Evolutionary conservation across 2,329 filamentous ascomycete species (phyloP), one percentile per base, ranked within the genome.

Genomic region (Berkeleyomyces basicola): DNA sequence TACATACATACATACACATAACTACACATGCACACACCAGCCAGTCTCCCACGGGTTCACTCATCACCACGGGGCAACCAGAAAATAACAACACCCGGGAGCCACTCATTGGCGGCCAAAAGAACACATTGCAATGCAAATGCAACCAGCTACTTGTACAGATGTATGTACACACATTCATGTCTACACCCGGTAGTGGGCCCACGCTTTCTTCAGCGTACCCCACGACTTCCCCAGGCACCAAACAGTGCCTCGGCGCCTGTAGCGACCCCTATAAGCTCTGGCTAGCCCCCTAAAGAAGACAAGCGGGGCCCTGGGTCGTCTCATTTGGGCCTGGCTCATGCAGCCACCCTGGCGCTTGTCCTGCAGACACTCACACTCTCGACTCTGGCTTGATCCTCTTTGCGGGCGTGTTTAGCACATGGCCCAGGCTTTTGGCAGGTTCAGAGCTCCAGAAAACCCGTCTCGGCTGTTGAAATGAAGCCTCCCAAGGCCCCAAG

Each of bases 351-450:
- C 23, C 23, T 23, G 23, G 23, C 23, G 23, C 23, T 23, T 23
- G 23, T 23, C 23, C 23, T 23, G 23, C 23, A 23, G 23, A 23
- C 23, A 23, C 23, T 23, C 23, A 23, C 23, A 23, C 23, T 23
- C 23, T 23, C 23, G 23, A 23, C 23, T 23, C 23, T 23, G 23
- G 23, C 23, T 23, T 23, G 23, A 23, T 23, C 23, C 23, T 23
- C 23, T 23, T 23, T 23, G 23, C 23, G 23, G 23, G 23, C 2
- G 23, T 23, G 36, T 55, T 55, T 55, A 55, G 51, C 51, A n/a
- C 39, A 55, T 16, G 51, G 51, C 16, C 51, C 51, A 55, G 51
- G 51, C 51, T 55, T 55, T 55, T 55, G 51, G 51, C 51, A 55
- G 36, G 51, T 55, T 55, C 51, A 55, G 33, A 55, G 51, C 51